These are phyloP conservation scores for Penstemon barbatus DNA, from an alignment of 257 asterid genomes.

Conservation along the genomic window DNA sequence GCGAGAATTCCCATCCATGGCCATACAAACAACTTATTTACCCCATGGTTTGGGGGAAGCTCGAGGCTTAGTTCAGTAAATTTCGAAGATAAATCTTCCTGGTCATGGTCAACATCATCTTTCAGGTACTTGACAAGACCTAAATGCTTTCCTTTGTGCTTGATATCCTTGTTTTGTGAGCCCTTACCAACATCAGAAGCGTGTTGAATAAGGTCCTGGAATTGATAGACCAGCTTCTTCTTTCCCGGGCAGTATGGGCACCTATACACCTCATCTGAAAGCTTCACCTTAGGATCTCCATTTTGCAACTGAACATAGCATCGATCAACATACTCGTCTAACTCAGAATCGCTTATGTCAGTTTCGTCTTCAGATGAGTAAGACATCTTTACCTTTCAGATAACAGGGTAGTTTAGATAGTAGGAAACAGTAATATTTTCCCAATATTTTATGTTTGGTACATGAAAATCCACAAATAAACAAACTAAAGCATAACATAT, in stretches of 20 bases:
- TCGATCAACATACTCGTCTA: slow-evolving; percentile 54
- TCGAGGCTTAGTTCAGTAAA: slow-evolving; percentile 36
- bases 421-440: background rate
- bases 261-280: slow-evolving; percentile 36
- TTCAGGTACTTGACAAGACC: slow-evolving; percentile 50
- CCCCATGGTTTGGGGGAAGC: slow-evolving; percentile 26
- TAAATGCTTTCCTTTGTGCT: slow-evolving; percentile 52
- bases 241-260: slow-evolving; percentile 71
- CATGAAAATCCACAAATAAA: background rate
- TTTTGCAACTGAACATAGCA: slow-evolving; percentile 46
- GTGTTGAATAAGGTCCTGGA: slow-evolving; percentile 55
- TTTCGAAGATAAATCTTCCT: slow-evolving; percentile 33
- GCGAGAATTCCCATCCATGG: slow-evolving; percentile 71
- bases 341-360: slow-evolving; percentile 62
- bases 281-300: slow-evolving; percentile 29
- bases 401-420: slow-evolving; percentile 9
- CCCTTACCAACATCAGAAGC: slow-evolving; percentile 51
- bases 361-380: slow-evolving; percentile 62
- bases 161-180: slow-evolving; percentile 41
- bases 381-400: slow-evolving; percentile 38
- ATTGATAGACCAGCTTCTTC: slow-evolving; percentile 47
- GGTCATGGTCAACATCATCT: slow-evolving; percentile 30
- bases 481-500: background rate
- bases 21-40: slow-evolving; percentile 42
- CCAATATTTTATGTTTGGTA: background rate